Evolutionary conservation across 2,329 filamentous ascomycete species (phyloP), one percentile per base, ranked within the genome.

Genomic region (Parascedosporium putredinis): DNA sequence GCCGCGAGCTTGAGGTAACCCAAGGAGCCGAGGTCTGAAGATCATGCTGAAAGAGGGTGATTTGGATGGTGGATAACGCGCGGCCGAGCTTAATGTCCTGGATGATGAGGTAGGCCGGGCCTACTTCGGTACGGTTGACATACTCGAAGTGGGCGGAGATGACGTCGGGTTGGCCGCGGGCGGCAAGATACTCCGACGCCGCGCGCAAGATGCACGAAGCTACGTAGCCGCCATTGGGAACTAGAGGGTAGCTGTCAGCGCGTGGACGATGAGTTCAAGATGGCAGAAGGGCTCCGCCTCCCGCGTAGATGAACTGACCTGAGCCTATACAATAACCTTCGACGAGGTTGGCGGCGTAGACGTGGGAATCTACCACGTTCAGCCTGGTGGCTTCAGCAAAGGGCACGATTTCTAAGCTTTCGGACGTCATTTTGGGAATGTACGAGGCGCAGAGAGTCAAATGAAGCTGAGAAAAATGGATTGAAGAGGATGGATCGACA

Each of bases 151-250:
- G 65, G 0, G 63, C 63, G 2, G 64, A 61, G 18, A 71, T 53
- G 2, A 67, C 62, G 54, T 71, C 64, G 0, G 63, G 59, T 38
- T 71, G 69, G 16, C 58, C 55, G 2, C 59, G 58, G 1, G 56
- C 47, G 14, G 54, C 45, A 14, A 71, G 60, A 9, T 38, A 22
- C 9, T 38, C 47, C n/a, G 12, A 29, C 34, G 40, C 38, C 51
- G 72, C 67, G 2, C 55, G 51, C 34, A 72, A 57, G 45, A 74
- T 62, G 45, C 67, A 61, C 14, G 65, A 62, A 4, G 69, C 65
- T 1, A 71, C 63, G 50, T 72, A 74, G 36, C 71, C 71, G 52
- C 71, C 71, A 50, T 74, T 70, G 2, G 71, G 70, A 12, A 73
- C 66, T 67, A 24, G 8, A 4, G 5, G 16, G 16, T 42, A 8